Evolutionary conservation across 2,329 filamentous ascomycete species (phyloP).

Genomic region (Dactylellina cionopaga): DNA sequence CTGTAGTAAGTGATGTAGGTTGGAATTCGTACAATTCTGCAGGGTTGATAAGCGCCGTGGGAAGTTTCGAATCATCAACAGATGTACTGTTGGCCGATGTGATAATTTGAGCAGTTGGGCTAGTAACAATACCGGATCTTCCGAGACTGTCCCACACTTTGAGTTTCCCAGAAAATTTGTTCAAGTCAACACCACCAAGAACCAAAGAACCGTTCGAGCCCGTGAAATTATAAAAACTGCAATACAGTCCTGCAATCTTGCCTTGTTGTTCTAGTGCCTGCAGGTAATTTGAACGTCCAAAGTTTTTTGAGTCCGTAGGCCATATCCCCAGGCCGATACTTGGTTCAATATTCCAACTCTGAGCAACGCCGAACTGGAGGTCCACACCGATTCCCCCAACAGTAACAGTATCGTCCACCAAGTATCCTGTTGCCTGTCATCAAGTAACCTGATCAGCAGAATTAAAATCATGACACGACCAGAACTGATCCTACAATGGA

Average conservation of each 20-base stretch:
- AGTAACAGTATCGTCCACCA: slow-evolving; percentile 3
- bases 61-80: too few species aligned
- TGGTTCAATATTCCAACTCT: slow-evolving; percentile 1
- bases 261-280: slow-evolving; percentile 6
- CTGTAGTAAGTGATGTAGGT: too few species aligned
- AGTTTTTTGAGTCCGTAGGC: background rate
- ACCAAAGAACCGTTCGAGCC: background rate
- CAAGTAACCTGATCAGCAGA: background rate
- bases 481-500: too few species aligned
- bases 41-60: too few species aligned
- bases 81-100: too few species aligned
- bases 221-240: slow-evolving; percentile 14
- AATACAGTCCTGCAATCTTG: slow-evolving; percentile 2
- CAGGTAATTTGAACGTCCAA: background rate
- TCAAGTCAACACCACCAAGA: slow-evolving; percentile 10
- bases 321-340: background rate
- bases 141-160: background rate
- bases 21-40: too few species aligned
- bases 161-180: slow-evolving; percentile 19
- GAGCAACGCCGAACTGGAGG: slow-evolving; percentile 10
- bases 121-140: too few species aligned
- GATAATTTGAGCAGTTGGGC: too few species aligned
- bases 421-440: background rate
- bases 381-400: slow-evolving; percentile 3
- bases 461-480: too few species aligned